phyloP scores from a whole-genome alignment of 768 basidiomycete species.

The Pholiota conissans region DNA sequence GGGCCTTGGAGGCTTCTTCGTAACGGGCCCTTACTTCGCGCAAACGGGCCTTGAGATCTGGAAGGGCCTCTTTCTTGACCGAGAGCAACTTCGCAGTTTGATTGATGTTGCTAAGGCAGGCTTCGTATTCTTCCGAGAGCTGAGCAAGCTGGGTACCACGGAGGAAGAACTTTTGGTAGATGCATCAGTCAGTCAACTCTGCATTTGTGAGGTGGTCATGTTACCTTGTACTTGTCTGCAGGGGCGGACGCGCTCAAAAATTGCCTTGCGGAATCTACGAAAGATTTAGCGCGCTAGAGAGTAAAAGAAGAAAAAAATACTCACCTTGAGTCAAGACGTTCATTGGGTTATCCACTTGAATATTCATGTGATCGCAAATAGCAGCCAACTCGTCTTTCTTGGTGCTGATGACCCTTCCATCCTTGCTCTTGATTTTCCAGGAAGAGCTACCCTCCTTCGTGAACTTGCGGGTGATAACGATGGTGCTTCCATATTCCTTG shows the following conservation, averaged over 20 bases:
- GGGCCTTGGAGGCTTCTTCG: conserved; percentile 72
- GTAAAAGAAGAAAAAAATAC: neutral
- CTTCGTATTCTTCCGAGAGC: conserved; percentile 84
- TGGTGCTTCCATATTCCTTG: conserved; percentile 83
- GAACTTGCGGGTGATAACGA: conserved; percentile 82
- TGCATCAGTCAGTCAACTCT: too few species aligned
- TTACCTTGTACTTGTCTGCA: conserved; percentile 85
- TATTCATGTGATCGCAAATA: conserved; percentile 94
- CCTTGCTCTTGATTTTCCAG: conserved; percentile 82
- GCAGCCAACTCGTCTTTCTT: conserved; percentile 84
- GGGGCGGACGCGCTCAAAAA: conserved; percentile 85
- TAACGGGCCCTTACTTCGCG: conserved; percentile 59
- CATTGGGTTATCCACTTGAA: conserved; percentile 96
- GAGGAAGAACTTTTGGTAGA: conserved; percentile 76
- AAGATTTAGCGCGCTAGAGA: neutral
- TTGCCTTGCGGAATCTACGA: conserved; percentile 64
- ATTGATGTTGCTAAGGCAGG: conserved; percentile 70
- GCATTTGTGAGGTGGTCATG: conserved; percentile 19
- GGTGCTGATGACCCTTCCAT: conserved; percentile 64
- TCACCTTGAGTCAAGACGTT: conserved; percentile 88
- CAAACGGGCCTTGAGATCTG: conserved; percentile 65
- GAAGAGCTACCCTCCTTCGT: conserved; percentile 70
- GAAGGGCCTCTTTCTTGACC: conserved; percentile 75
- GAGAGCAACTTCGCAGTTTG: conserved; percentile 64
- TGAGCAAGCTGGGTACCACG: conserved; percentile 90